phyloP scores from a whole-genome alignment of 768 basidiomycete genomes.

The Paxillus involutus region DNA sequence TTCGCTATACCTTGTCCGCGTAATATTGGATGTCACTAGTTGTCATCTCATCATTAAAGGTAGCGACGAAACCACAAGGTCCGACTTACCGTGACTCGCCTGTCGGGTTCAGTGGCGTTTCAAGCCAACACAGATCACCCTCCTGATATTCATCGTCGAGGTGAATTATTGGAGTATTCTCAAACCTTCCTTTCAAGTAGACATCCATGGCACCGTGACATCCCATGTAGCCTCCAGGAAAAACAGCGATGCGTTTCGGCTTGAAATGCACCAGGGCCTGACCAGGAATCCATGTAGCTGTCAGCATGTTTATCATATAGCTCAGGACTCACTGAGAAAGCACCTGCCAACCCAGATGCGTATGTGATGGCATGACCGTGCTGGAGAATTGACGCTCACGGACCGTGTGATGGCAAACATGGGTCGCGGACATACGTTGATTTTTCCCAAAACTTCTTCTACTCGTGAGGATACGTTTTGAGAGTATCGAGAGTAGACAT shows the following conservation, averaged over 20 bases:
- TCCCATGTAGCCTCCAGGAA: constrained; percentile 77
- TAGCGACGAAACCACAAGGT: not conserved
- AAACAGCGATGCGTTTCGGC: constrained; percentile 79
- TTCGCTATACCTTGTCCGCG: constrained; percentile 61
- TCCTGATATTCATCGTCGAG: constrained; percentile 72
- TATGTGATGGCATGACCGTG: constrained; percentile 75
- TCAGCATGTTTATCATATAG: not conserved
- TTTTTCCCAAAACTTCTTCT: constrained; percentile 71
- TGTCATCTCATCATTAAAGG: constrained; percentile 1
- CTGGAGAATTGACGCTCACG: constrained; percentile 33
- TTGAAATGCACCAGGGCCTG: constrained; percentile 67
- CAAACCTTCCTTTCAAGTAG: constrained; percentile 47
- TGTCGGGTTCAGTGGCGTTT: constrained; percentile 86
- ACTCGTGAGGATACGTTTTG: constrained; percentile 60
- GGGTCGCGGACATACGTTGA: constrained; percentile 46
- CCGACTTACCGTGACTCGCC: constrained; percentile 66
- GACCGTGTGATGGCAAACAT: not conserved
- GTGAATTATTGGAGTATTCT: constrained; percentile 46
- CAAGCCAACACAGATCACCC: constrained; percentile 84
- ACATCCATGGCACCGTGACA: constrained; percentile 64
- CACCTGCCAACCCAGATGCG: constrained; percentile 74
- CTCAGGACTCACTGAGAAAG: constrained; percentile 56
- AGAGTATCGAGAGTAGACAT: constrained; percentile 79
- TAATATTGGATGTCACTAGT: constrained; percentile 75
- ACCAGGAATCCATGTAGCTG: not conserved